A percentile compares a stretch with the other conserved stretches of the same genome.
Evolutionary conservation across 2,329 filamentous ascomycete species (phyloP).

Genomic region (Pyricularia sp.): DNA sequence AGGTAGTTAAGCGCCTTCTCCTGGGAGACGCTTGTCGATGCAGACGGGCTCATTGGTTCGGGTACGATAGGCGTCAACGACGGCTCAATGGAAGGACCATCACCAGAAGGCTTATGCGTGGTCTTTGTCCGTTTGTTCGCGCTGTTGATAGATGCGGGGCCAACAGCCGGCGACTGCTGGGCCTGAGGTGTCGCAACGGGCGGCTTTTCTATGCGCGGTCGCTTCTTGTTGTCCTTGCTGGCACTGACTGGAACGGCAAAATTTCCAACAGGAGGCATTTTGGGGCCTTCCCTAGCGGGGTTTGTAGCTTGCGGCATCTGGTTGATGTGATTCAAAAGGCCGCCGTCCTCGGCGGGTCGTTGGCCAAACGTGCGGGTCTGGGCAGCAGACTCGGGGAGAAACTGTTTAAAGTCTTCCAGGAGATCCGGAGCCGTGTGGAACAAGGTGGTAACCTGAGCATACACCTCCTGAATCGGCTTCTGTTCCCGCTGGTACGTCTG

Average conservation of each 20-base stretch:
- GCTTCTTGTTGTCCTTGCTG: slow-evolving; percentile 85
- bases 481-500: slow-evolving; percentile 98
- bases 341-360: slow-evolving; percentile 58
- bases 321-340: slow-evolving; percentile 33
- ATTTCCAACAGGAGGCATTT: slow-evolving; percentile 89
- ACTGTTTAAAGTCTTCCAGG: slow-evolving; percentile 97
- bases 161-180: slow-evolving; percentile 20
- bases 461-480: slow-evolving; percentile 97
- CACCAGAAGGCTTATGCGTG: slow-evolving; percentile 53
- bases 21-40: slow-evolving; percentile 51
- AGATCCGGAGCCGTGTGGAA: slow-evolving; percentile 92
- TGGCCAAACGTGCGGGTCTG: slow-evolving; percentile 42
- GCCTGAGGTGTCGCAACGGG: slow-evolving; percentile 9
- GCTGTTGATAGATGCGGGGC: slow-evolving; percentile 15
- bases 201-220: slow-evolving; percentile 54
- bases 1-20: slow-evolving; percentile 87
- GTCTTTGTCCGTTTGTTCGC: slow-evolving; percentile 63
- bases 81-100: slow-evolving; percentile 63
- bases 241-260: slow-evolving; percentile 78
- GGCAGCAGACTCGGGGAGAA: slow-evolving; percentile 76
- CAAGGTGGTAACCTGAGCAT: slow-evolving; percentile 87
- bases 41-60: slow-evolving; percentile 65
- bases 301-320: slow-evolving; percentile 47
- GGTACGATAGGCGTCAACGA: slow-evolving; percentile 83
- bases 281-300: slow-evolving; percentile 49